These are phyloP conservation scores for Talaromyces adpressus DNA, from an alignment of 495 filamentous ascomycete species.

Conservation along the genomic window DNA sequence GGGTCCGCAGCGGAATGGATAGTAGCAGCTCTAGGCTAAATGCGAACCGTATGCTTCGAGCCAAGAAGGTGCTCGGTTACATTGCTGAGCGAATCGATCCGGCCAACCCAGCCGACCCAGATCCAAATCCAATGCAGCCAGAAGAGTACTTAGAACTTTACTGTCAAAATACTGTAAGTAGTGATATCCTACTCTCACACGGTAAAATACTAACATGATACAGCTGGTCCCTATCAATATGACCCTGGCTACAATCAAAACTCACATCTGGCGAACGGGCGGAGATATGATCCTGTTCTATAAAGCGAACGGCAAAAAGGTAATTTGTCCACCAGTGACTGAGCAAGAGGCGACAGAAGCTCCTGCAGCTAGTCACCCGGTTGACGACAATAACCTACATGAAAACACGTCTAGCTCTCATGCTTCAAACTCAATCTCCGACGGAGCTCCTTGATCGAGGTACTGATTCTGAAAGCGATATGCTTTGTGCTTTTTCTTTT, in stretches of 20 bases:
- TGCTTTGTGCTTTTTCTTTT: neutral
- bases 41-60: constrained; percentile 91
- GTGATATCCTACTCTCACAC: neutral
- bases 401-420: neutral
- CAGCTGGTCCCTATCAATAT: constrained; percentile 63
- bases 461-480: neutral
- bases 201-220: neutral
- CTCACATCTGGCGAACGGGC: constrained; percentile 86
- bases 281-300: constrained; percentile 88
- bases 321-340: constrained; percentile 16
- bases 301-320: constrained; percentile 77
- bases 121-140: constrained; percentile 59
- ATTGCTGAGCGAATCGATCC: constrained; percentile 87
- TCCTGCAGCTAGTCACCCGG: neutral
- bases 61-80: constrained; percentile 91
- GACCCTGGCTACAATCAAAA: constrained; percentile 84
- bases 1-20: constrained; percentile 18
- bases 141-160: constrained; percentile 93
- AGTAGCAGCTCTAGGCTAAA: constrained; percentile 78
- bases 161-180: constrained; percentile 79
- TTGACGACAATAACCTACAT: constrained; percentile 14
- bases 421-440: neutral
- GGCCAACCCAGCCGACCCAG: constrained; percentile 38
- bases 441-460: neutral
- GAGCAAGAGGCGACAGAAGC: neutral